Conservation (phyloP, 2,329 filamentous ascomycete genomes). For the Xylariaceae sp. region DNA sequence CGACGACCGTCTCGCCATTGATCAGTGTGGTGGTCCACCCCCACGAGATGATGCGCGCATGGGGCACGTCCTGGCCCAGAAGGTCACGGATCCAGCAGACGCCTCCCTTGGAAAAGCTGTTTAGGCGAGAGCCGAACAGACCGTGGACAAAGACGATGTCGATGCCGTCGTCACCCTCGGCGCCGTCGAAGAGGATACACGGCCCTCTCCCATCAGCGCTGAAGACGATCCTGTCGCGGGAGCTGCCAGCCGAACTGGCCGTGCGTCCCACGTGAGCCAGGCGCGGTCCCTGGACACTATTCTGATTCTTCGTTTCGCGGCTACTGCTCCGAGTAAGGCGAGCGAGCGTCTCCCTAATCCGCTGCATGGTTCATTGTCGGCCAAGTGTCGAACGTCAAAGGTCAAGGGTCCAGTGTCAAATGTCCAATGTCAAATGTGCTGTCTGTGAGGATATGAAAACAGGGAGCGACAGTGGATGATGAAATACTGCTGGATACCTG, state of each 20-base stretch:
- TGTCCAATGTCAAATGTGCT: slow-evolving; percentile 1
- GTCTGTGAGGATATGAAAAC: too few relatives aligned
- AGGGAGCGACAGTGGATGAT: too few relatives aligned
- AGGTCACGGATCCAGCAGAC: slow-evolving; percentile 29
- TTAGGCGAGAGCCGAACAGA: slow-evolving; percentile 24
- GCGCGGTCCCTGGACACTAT: slow-evolving; percentile 20
- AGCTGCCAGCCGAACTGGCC: slow-evolving; percentile 26
- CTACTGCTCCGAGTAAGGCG: slow-evolving; percentile 24
- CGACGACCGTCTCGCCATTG: slow-evolving; percentile 23
- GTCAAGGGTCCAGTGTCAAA: slow-evolving; percentile 2
- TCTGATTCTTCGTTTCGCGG: slow-evolving; percentile 22
- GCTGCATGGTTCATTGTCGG: slow-evolving; percentile 26
- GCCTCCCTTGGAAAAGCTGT: slow-evolving; percentile 25
- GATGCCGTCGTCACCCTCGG: slow-evolving; percentile 23
- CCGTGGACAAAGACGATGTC: slow-evolving; percentile 30
- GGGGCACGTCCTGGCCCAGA: slow-evolving; percentile 25
- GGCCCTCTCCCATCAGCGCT: slow-evolving; percentile 25
- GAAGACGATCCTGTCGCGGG: slow-evolving; percentile 21
- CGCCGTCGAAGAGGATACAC: slow-evolving; percentile 22
- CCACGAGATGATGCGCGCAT: slow-evolving; percentile 26
- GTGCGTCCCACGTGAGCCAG: slow-evolving; percentile 27
- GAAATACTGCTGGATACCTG: too few relatives aligned
- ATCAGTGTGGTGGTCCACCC: slow-evolving; percentile 23
- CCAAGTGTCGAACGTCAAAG: too few relatives aligned
- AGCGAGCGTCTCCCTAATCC: slow-evolving; percentile 29